phyloP scores from a whole-genome alignment of 2,329 filamentous ascomycete genomes.

The Tolypocladium inflatum region DNA sequence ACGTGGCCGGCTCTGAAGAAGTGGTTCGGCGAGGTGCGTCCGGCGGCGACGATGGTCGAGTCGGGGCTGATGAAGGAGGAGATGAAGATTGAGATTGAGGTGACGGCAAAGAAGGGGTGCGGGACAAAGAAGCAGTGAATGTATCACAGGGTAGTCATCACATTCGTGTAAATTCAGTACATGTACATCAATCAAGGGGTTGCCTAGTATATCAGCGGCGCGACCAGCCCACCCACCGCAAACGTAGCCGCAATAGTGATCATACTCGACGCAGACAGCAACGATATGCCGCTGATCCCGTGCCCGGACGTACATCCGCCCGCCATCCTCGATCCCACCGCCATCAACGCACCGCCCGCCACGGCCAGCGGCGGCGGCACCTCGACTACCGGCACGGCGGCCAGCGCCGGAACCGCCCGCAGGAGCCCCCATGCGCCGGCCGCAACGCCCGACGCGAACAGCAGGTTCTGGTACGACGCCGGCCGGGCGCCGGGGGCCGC shows the following conservation, averaged over 20 bases:
- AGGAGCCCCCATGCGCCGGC: conserved; percentile 33
- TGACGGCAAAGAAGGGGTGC: conserved; percentile 26
- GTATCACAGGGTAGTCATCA: background rate
- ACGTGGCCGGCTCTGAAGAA: conserved; percentile 40
- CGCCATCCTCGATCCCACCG: conserved; percentile 50
- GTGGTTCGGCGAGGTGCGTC: conserved; percentile 39
- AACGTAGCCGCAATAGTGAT: conserved; percentile 52
- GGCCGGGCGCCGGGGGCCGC: conserved; percentile 14
- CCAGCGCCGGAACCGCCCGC: conserved; percentile 19
- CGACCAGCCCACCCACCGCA: conserved; percentile 31
- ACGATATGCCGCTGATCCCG: conserved; percentile 57
- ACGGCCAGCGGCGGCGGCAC: conserved; percentile 30
- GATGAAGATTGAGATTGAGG: conserved; percentile 35
- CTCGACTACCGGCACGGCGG: conserved; percentile 14
- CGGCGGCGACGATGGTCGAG: conserved; percentile 45
- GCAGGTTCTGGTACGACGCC: conserved; percentile 29
- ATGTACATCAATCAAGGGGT: background rate
- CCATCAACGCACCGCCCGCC: conserved; percentile 46
- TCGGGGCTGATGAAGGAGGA: conserved; percentile 40
- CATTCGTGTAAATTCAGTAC: background rate
- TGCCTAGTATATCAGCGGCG: conserved; percentile 15
- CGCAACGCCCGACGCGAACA: conserved; percentile 44
- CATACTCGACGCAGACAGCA: conserved; percentile 52
- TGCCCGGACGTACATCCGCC: conserved; percentile 62
- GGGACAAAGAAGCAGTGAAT: background rate